Base-by-base conservation (phyloP, 176 grass and related monocot species). In the Oryza australiensis region DNA sequence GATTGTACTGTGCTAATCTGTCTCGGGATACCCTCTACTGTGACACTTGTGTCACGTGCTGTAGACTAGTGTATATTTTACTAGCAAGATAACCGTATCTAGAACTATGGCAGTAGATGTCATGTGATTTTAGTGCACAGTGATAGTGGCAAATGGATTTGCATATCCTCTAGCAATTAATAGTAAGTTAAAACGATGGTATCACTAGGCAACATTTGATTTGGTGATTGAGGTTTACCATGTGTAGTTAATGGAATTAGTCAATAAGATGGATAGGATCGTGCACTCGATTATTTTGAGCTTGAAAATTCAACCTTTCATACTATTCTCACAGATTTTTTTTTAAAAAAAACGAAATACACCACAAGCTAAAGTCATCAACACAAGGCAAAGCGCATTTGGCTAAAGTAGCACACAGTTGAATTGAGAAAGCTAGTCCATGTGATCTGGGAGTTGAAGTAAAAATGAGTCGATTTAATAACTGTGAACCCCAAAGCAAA, bases 401-500 rank as follows among this genome's bases (percentile, higher is more conserved):
- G 8, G 9, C 30, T 72, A 42, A 78, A 73, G 73, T 51, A 53
- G 40, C 1, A 20, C 23, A 4, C 38, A 24, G 37, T 37, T 74
- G 15, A 68, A 74, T n/a, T 12, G n/a, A 62, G 41, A 48, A 12
- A 64, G 46, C 0, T 57, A 30, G 26, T 84, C n/a, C 81, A 26
- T 63, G 73, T 87, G 23, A 67, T 38, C 22, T 33, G 3, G 1
- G 23, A 37, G 34, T 15, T 27, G 57, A 12, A 14, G 22, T 60
- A n/a, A 29, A 84, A 59, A 16, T 22, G 41, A 3, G 5, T 5
- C 2, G 22, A 18, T 53, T 55, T 66, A 27, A 9, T 81, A 62
- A 76, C 72, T 28, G 48, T 12, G 78, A 23, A 15, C 28, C 23
- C 28, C 30, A 15, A 83, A 72, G 26, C 24, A 67, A 88, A 73